Base-by-base conservation (phyloP, 257 asterid genomes). In the Fraxinus anomala region DNA sequence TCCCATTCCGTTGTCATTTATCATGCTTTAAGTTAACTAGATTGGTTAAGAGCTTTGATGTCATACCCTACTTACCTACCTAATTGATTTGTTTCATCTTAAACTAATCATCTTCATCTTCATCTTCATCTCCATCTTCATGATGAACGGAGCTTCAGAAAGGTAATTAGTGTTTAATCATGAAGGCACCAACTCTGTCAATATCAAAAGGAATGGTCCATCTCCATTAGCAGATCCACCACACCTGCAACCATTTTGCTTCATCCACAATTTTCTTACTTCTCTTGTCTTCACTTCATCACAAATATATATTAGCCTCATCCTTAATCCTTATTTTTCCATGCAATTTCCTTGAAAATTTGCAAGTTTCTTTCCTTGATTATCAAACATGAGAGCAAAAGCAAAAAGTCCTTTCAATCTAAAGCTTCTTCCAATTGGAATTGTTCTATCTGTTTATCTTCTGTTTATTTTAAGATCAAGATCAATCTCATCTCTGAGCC, bases 201-300 rank as follows among this genome's bases (percentile, higher is more conserved):
- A 42, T 21, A 78, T 71, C 77, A 28, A 72, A 59, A 70, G 17
- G 17, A 73, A 67, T 31, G 36, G 40, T 9, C 61, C 81, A 76
- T 68, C 74, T 49, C 80, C 47, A 72, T 80, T 83, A 66, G 81
- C 37, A 59, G 86, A 78, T 86, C 86, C 82, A 88, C 92, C 92
- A 86, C 82, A 88, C 92, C 92, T 85, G 78, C 91, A 88, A 80
- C 79, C 77, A 76, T 80, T 70, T 91, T 89, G 97, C 96, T 93
- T 93, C 96, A 83, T 83, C 81, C 85, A 66, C 82, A 87, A 77
- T 85, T 71, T 81, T 85, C 76, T 28, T 79, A 83, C 92, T 85
- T 88, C 82, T 77, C 56, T 75, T 12, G 90, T 87, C 88, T 44
- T 79, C 83, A 73, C 88, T 44, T 79, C 83, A 73, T 87, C 90